Base-by-base conservation (phyloP, 2,329 filamentous ascomycete species). In the Ceratocystis albifundus region DNA sequence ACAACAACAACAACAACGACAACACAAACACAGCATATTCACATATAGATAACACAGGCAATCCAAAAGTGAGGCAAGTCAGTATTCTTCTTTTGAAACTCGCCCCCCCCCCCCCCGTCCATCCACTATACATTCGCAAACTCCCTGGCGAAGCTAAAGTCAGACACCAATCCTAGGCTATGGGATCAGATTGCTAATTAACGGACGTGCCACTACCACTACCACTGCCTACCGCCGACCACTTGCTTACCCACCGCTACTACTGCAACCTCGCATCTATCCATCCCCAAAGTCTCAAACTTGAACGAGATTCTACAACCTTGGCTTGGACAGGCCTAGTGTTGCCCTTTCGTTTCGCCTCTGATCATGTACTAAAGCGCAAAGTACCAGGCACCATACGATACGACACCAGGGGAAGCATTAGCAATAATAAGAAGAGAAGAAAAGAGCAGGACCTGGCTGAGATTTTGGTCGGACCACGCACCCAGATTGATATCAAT, bases 101-200 rank as follows among this genome's bases (percentile, higher is more conserved):
- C n/a, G n/a, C n/a, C n/a, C n/a, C n/a, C n/a, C n/a, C n/a, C n/a
- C 15, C 4, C 48, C 48, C 48, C 12, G 8, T 15, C 15, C 22
- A 10, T 4, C 48, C 22, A 22, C n/a, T 20, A 10, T 22, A 53
- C n/a, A 22, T 53, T 20, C n/a, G 8, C 48, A 20, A 53, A 25
- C 25, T 8, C 48, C 48, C 48, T 53, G 22, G 48, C n/a, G 48
- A 53, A 10, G 48, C 12, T 53, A 15, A 28, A 53, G 22, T 15
- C 22, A 30, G n/a, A 55, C 20, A 55, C 20, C 4, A 32, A 59
- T 7, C 5, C 22, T 10, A 28, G 32, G 55, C 55, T 17, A 59
- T 59, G 55, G 55, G 55, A 59, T 59, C 17, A 59, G 30, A 59
- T 59, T 59, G 55, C 55, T 59, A 59, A 59, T 59, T 32, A 59